Evolutionary conservation across 768 basidiomycete genomes (phyloP), one percentile per base, ranked within the genome.

Genomic region (Rossbeevera mucosa): DNA sequence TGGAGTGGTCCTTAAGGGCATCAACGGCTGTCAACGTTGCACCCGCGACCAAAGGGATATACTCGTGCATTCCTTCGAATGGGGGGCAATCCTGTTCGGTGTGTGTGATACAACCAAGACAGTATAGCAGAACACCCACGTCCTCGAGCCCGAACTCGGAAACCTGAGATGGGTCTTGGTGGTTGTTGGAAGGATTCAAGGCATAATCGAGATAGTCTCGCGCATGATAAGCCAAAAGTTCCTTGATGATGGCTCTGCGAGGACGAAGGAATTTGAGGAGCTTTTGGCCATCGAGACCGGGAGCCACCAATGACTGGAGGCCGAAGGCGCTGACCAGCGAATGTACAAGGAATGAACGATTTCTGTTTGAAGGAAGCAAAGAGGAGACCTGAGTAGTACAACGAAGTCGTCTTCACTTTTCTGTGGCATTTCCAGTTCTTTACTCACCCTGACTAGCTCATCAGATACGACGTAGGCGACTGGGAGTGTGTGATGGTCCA

Each of bases 11-110:
- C 22, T 74, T 72, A 3, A 97, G 72, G 5, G 79, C 75, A 8
- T 76, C 74, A 3, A 81, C 86, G 0, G 88, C 93, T 2, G 88
- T 83, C 33, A 94, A 72, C 0, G 90, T 80, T 0, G 88, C 88
- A 1, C 94, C 88, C 0, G 86, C 91, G 1, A 95, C 74, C 4
- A 84, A 70, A 5, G 73, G 73, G 5, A 88, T 82, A 57, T 96
- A 96, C 3, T 79, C 74, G 6, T 79, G 64, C 12, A 98, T 76
- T 2, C 78, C 80, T 5, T 67, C 68, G 63, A 98, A 98, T 1
- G 77, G 71, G 0, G 93, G 90, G 59, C 92, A 94, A 63, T 96
- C 93, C 88, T 92, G 59, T 42, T 30, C 45, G 13, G 53, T 36
- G 46, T 55, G 26, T 44, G 42, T 33, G 42, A 52, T 42, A 21